These are phyloP conservation scores for Excoecaria agallocha DNA, from an alignment of 345 rosid species.

Conservation along the genomic window DNA sequence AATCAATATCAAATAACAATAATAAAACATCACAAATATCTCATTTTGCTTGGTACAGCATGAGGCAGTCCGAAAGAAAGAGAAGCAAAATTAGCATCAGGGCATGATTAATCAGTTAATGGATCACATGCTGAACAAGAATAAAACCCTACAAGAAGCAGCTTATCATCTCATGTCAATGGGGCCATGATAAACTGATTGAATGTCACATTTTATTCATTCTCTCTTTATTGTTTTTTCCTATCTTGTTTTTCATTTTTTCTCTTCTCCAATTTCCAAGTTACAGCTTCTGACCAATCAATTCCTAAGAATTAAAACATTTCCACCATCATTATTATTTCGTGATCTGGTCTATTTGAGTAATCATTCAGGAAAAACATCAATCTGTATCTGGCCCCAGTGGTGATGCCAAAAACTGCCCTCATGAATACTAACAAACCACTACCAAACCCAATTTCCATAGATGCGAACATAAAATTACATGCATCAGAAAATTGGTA, in stretches of 20 bases:
- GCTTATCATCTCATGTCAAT: background rate
- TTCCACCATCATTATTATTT: background rate
- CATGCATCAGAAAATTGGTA: conserved; percentile 2
- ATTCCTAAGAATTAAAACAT: background rate
- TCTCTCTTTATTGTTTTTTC: background rate
- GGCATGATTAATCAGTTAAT: background rate
- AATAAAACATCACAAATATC: background rate
- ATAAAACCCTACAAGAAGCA: background rate
- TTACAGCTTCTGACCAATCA: background rate
- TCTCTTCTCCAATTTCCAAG: background rate
- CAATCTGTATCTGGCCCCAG: background rate
- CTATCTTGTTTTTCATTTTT: background rate
- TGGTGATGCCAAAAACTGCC: background rate
- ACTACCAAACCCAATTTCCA: background rate
- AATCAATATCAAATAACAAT: background rate
- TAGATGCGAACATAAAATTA: background rate
- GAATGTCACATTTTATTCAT: background rate
- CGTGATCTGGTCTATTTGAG: background rate
- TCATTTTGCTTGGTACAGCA: background rate
- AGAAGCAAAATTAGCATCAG: background rate
- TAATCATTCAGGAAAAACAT: background rate
- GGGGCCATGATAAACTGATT: background rate
- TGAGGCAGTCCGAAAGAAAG: background rate
- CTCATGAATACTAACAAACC: background rate
- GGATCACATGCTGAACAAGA: background rate